Base-by-base conservation (phyloP, 1,139 yeast genomes). In the Magnusiomyces ingens region DNA sequence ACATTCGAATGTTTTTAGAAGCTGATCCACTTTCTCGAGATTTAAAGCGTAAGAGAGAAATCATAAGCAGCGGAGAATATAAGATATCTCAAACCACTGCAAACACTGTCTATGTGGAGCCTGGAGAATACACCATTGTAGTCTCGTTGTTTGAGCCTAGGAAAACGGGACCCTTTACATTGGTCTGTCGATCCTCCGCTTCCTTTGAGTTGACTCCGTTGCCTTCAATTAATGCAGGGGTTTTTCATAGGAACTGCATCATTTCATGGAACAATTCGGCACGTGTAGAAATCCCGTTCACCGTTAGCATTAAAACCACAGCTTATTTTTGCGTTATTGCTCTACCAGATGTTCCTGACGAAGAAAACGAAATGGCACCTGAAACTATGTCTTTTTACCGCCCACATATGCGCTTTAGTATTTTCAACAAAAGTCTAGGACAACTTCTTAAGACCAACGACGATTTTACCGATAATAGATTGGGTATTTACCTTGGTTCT, bases 401-500 rank as follows among this genome's bases (percentile, higher is more conserved):
- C 19, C 66, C 70, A 1, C 62, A 62, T 37, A 51, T 68, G 40
- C 58, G 71, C 26, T 59, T 69, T 18, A 66, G 66, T 41, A 50
- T 71, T 3, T 69, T 63, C 53, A 65, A 64, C 32, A 49, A 55
- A 4, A 64, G 61, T 3, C 53, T 60, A 10, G 58, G 56, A 46
- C 44, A 54, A 10, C 52, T 58, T 11, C 47, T 69, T 0, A 64
- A 65, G 42, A 63, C 74, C 12, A 75, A 74, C 55, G 73, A 72
- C 49, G 59, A 65, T 12, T 79, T 81, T 75, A 67, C 67, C 49
- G 75, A 75, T 57, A 65, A 71, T 15, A 59, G 75, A 17, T 75
- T 75, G 60, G 83, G 83, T 1, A 64, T 74, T 1, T 77, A 69
- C 60, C 60, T 77, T 12, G 78, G 76, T 49, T 66, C 46, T 5